These are phyloP conservation scores for Thalassiosira mediterranea DNA, from an alignment of 352 stramenopile species.

Conservation along the genomic window DNA sequence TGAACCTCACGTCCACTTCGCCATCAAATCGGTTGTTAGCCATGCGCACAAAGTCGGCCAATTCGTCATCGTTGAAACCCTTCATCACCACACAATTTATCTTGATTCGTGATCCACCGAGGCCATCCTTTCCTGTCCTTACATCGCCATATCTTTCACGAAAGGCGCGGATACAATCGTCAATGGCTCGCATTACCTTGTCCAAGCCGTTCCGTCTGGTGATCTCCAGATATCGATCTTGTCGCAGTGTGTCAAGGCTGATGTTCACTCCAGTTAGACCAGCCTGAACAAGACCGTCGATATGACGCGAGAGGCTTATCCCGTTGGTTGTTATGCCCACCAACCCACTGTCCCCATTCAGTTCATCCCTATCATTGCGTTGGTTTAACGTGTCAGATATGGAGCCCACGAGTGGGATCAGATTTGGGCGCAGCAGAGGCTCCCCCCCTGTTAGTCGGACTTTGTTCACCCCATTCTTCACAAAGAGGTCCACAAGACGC, in stretches of 20 bases:
- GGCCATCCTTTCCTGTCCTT: conserved; percentile 16
- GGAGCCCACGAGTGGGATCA: conserved; percentile 75
- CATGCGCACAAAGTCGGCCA: conserved; percentile 94
- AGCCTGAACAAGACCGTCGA: conserved; percentile 85
- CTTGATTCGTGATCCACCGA: conserved; percentile 86
- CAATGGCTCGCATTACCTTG: conserved; percentile 88
- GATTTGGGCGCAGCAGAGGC: conserved; percentile 84
- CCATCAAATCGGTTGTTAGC: conserved; percentile 80
- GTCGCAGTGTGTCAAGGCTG: conserved; percentile 93
- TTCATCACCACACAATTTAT: conserved; percentile 97
- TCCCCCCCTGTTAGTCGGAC: conserved; percentile 95
- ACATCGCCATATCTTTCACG: conserved; percentile 40
- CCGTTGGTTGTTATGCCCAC: conserved; percentile 97
- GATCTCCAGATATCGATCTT: conserved; percentile 91
- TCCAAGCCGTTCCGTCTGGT: conserved; percentile 90
- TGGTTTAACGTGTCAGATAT: conserved; percentile 49
- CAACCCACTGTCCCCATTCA: no score
- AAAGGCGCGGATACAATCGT: conserved; percentile 61
- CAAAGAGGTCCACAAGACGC: conserved; percentile 89
- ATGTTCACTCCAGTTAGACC: conserved; percentile 93
- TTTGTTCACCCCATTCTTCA: conserved; percentile 89
- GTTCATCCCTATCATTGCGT: background rate
- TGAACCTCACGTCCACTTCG: conserved; percentile 94
- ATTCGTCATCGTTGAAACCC: conserved; percentile 93
- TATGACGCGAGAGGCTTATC: conserved; percentile 88